Evolutionary conservation across 176 grass and related monocot genomes (phyloP), one percentile per base, ranked within the genome.

Genomic region (Aegilops speltoides): DNA sequence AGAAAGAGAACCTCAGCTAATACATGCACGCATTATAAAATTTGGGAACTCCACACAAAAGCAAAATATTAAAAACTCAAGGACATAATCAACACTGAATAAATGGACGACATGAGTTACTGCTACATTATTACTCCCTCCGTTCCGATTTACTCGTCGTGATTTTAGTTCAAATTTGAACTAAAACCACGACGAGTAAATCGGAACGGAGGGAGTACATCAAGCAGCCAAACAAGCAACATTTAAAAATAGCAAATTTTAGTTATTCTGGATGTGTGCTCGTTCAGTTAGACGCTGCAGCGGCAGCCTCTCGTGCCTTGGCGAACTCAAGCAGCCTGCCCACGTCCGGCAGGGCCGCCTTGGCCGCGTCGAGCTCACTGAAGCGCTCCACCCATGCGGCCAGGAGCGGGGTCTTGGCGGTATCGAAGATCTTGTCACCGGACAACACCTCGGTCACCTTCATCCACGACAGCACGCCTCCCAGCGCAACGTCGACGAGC

Each of bases 251-350:
- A 57, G 19, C 52, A 19, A 20, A 20, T 56, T 20, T 56, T 7
- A 56, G 19, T 56, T 20, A 56, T 54, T 56, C 52, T 19, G 52
- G 6, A 57, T 57, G 2, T 20, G 7, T 57, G 54, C 54, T 57
- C 0, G 54, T 7, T 57, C 54, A 57, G 2, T 33, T 67, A 2
- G 64, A 67, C 25, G 31, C 54, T 7, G 11, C 77, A 20, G 63
- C 64, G 38, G 7, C 66, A 67, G 64, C 64, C 26, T 16, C 24
- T 64, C 12, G 6, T 7, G 34, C 37, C 22, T 38, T 85, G 11
- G n/a, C 29, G 2, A 41, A 73, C 65, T 84, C 87, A 38, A 83
- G 15, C 28, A 89, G 1, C 43, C 14, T 84, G 20, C 83, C 64
- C 2, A 25, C 60, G 7, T 64, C 70, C 16, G 81, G 87, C 38